These are phyloP conservation scores for Heterobasidion irregulare DNA, from an alignment of 1,284 basidiomycete genomes.

Conservation along the genomic window DNA sequence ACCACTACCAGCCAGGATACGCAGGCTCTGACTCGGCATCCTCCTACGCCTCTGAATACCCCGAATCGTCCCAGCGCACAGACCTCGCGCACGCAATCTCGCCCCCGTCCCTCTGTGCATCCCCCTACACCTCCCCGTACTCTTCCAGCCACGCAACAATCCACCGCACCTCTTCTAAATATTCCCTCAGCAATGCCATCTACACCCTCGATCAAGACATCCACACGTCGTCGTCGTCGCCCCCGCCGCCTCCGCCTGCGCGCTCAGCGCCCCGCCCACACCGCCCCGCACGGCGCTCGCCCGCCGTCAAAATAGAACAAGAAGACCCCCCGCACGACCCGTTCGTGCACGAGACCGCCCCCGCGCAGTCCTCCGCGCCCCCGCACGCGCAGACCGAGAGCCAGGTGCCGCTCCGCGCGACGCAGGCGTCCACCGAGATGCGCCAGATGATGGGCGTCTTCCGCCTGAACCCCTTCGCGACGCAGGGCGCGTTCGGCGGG, in stretches of 20 bases:
- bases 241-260: not conserved
- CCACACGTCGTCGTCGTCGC: constrained; percentile 8
- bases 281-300: constrained; percentile 1
- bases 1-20: not conserved
- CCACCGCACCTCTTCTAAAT: constrained; percentile 48
- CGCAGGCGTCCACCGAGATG: constrained; percentile 59
- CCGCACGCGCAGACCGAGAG: constrained; percentile 23
- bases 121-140: not conserved
- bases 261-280: constrained; percentile 4
- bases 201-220: constrained; percentile 3
- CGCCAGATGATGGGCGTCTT: constrained; percentile 68
- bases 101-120: constrained; percentile 3
- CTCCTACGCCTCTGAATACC: constrained; percentile 6
- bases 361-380: constrained; percentile 10
- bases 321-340: constrained; percentile 5
- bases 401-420: constrained; percentile 66
- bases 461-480: constrained; percentile 66
- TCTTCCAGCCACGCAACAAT: not conserved
- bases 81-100: not conserved
- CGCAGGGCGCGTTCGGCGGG: constrained; percentile 37
- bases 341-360: constrained; percentile 23
- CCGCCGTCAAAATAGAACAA: constrained; percentile 12
- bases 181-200: constrained; percentile 28
- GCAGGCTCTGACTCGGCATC: constrained; percentile 3
- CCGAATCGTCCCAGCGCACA: constrained; percentile 8